These are phyloP conservation scores for Microstegium vimineum DNA, from an alignment of 176 grass and related monocot genomes.

Conservation along the genomic window DNA sequence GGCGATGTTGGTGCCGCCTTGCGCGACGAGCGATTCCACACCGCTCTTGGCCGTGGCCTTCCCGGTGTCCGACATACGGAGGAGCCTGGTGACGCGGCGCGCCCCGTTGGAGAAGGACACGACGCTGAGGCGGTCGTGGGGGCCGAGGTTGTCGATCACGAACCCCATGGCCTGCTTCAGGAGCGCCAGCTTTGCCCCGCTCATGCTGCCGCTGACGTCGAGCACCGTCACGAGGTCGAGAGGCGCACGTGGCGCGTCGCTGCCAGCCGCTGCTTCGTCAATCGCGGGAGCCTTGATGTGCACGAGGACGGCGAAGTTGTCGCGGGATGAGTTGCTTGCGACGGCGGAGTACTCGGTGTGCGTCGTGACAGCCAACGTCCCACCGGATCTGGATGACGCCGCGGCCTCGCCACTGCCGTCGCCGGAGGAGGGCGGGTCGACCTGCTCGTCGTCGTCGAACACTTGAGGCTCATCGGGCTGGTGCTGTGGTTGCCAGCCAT, in stretches of 20 bases:
- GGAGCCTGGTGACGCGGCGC: constrained; percentile 40
- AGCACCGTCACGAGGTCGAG: constrained; percentile 63
- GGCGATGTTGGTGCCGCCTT: constrained; percentile 59
- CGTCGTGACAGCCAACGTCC: constrained; percentile 30
- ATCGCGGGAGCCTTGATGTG: constrained; percentile 46
- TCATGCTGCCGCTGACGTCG: constrained; percentile 71
- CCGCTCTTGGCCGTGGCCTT: constrained; percentile 5
- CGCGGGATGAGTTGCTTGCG: constrained; percentile 10
- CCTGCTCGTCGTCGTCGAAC: constrained; percentile 38
- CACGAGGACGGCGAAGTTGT: constrained; percentile 47
- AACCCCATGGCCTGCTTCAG: constrained; percentile 69
- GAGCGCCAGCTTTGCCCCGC: constrained; percentile 32
- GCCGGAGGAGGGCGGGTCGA: not conserved
- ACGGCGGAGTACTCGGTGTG: constrained; percentile 47
- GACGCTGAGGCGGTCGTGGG: constrained; percentile 51
- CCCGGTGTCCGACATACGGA: constrained; percentile 41
- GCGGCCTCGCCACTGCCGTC: not conserved
- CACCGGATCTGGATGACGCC: not conserved
- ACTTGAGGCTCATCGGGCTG: not conserved
- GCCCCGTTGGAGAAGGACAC: constrained; percentile 52
- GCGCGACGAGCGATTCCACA: constrained; percentile 31
- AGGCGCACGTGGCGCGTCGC: constrained; percentile 25
- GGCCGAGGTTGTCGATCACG: constrained; percentile 68
- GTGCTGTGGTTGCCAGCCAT: not conserved
- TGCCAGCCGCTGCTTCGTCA: not conserved